Evolutionary conservation across 2,329 filamentous ascomycete species (phyloP).

Genomic region (Fusarium sp.): DNA sequence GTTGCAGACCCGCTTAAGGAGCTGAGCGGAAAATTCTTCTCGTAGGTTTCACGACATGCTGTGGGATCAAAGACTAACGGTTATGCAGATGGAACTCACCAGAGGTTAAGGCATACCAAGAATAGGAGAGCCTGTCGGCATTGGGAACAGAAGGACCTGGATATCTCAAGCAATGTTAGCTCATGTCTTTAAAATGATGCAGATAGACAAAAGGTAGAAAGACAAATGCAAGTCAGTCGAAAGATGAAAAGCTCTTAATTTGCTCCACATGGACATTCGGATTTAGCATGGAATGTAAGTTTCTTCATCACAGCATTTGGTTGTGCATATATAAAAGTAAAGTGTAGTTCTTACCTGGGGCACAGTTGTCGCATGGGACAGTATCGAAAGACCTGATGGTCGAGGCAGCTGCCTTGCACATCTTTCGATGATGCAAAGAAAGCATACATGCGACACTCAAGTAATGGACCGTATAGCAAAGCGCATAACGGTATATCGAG

Average conservation of each 20-base stretch:
- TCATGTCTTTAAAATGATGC: slow-evolving; percentile 20
- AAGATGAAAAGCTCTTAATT: slow-evolving; percentile 86
- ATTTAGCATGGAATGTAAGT: slow-evolving; percentile 82
- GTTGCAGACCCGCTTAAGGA: slow-evolving; percentile 73
- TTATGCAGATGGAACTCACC: slow-evolving; percentile 54
- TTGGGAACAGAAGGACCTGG: slow-evolving; percentile 18
- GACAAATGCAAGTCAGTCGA: slow-evolving; percentile 72
- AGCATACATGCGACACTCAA: slow-evolving; percentile 43
- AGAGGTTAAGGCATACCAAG: slow-evolving; percentile 67
- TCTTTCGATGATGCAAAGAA: slow-evolving; percentile 9
- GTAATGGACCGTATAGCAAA: slow-evolving; percentile 53
- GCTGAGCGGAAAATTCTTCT: slow-evolving; percentile 82
- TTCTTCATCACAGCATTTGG: slow-evolving; percentile 71
- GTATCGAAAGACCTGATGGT: background rate
- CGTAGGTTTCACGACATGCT: slow-evolving; percentile 59
- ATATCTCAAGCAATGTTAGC: slow-evolving; percentile 46
- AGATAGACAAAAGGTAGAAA: slow-evolving; percentile 40
- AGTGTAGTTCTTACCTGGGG: slow-evolving; percentile 47
- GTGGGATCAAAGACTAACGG: slow-evolving; percentile 31
- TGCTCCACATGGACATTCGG: slow-evolving; percentile 75
- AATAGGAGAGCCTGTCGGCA: slow-evolving; percentile 35
- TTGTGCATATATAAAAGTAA: slow-evolving; percentile 33
- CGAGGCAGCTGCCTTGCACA: slow-evolving; percentile 15
- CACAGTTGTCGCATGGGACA: background rate
- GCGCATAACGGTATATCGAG: slow-evolving; percentile 53